Percentiles rank a stretch among this genome's conserved stretches.
phyloP scores from a whole-genome alignment of 2,329 filamentous ascomycete genomes.

The Fusarium algeriense region DNA sequence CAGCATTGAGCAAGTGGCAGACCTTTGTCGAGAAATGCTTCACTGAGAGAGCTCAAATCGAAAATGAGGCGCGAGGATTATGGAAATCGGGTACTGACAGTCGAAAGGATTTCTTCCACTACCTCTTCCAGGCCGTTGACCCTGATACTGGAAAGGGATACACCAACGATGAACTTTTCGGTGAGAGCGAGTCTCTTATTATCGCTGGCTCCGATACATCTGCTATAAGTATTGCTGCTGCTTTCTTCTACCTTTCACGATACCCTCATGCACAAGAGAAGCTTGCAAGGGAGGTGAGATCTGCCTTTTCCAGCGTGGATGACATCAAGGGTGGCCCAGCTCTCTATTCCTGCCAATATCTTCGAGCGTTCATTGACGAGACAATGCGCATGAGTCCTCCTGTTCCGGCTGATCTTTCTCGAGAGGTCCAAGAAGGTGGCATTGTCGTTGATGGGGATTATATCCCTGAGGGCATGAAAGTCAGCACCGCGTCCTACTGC shows the following conservation, averaged over 20 bases:
- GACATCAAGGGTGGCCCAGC: conserved; percentile 18
- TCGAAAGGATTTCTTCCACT: conserved; percentile 45
- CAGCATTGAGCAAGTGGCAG: conserved; percentile 36
- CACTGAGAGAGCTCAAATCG: conserved; percentile 22
- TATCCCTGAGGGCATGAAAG: conserved; percentile 27
- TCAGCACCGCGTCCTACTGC: conserved; percentile 26
- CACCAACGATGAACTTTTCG: conserved; percentile 37
- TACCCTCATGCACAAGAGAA: conserved; percentile 17
- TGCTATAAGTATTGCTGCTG: conserved; percentile 27
- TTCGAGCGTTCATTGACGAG: conserved; percentile 45
- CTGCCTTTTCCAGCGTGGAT: conserved; percentile 17
- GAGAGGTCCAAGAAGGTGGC: conserved; percentile 32
- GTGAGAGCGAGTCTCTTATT: conserved; percentile 44
- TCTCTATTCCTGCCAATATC: conserved; percentile 40
- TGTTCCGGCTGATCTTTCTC: conserved; percentile 29
- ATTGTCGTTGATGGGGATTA: conserved; percentile 30
- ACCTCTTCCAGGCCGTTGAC: conserved; percentile 38
- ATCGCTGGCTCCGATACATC: conserved; percentile 42
- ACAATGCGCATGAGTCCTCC: conserved; percentile 43
- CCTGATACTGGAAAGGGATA: conserved; percentile 46
- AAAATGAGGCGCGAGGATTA: conserved; percentile 11
- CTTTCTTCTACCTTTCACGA: conserved; percentile 39
- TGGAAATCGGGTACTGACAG: conserved; percentile 3
- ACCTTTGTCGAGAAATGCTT: conserved; percentile 39
- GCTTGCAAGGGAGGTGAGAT: conserved; percentile 23